Evolutionary conservation across 257 asterid species (phyloP), one percentile per base, ranked within the genome.

Genomic region (Paulownia fortunei): DNA sequence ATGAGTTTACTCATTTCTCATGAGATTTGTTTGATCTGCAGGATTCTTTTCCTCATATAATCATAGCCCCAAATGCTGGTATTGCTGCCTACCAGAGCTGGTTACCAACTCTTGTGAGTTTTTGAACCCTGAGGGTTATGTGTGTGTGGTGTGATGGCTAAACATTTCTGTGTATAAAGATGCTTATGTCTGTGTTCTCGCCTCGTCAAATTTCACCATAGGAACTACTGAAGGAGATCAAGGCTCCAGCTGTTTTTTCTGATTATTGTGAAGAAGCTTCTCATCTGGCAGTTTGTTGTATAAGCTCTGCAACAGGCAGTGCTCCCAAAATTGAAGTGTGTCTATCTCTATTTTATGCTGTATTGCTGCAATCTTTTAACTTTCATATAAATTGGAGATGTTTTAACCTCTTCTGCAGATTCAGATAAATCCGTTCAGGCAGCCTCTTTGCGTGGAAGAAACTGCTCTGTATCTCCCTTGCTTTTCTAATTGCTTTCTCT

Each of bases 211-310:
- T 54, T 42, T 42, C 37, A 59, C 55, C n/a, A 3, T 74, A 94
- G 98, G 92, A 90, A 84, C 70, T 91, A 69, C 80, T 93, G 32
- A 88, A 85, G 82, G 86, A 85, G 81, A 92, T 89, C 68, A 82
- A 85, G 55, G 90, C 90, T 60, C 91, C 96, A 2, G 93, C 92
- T 49, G 73, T 95, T 74, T 95, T 95, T 78, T 89, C 99, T 5
- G 99, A 95, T 86, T 95, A 89, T 79, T 93, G 98, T 68, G 98
- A 95, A 82, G 99, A 95, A 85, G 99, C 99, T 82, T 87, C 87
- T 42, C 79, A 81, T 88, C 86, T 93, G 80, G 97, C 97, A 4
- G 84, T 78, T 80, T 44, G 81, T 71, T 95, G 98, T 87, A 81
- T 90, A 56, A 89, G 81, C 80, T 84, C 90, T 2, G 81, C 74